These are phyloP conservation scores for Sarocladiaceae sp. DNA, from an alignment of 2,329 filamentous ascomycete genomes.

Conservation along the genomic window DNA sequence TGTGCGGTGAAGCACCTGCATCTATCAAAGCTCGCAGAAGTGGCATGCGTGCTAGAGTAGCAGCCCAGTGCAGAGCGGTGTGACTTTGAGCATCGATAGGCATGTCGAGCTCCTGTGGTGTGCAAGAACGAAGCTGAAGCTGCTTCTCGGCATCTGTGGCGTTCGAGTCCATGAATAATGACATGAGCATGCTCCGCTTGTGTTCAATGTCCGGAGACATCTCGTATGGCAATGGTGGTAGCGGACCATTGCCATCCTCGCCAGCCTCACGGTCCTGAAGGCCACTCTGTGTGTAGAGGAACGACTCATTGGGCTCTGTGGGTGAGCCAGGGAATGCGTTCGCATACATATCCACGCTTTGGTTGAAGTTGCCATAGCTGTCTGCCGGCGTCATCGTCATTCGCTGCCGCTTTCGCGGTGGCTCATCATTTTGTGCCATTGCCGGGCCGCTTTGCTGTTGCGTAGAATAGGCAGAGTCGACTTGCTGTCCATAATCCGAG, in stretches of 20 bases:
- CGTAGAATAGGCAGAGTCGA: slow-evolving; percentile 65
- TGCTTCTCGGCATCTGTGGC: slow-evolving; percentile 66
- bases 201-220: slow-evolving; percentile 62
- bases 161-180: slow-evolving; percentile 70
- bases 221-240: slow-evolving; percentile 59
- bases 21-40: slow-evolving; percentile 75
- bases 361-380: slow-evolving; percentile 40
- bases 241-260: slow-evolving; percentile 49
- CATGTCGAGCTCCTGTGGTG: slow-evolving; percentile 77
- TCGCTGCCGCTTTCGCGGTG: slow-evolving; percentile 72
- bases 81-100: slow-evolving; percentile 86
- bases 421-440: slow-evolving; percentile 56
- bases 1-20: slow-evolving; percentile 78
- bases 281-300: slow-evolving; percentile 55
- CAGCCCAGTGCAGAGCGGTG: slow-evolving; percentile 93
- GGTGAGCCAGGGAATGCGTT: slow-evolving; percentile 60
- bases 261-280: slow-evolving; percentile 35
- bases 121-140: slow-evolving; percentile 69
- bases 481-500: slow-evolving; percentile 68
- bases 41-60: slow-evolving; percentile 79
- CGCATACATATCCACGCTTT: slow-evolving; percentile 39
- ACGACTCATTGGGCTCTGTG: slow-evolving; percentile 75
- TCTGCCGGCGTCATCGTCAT: slow-evolving; percentile 49
- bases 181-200: slow-evolving; percentile 76
- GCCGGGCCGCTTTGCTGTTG: slow-evolving; percentile 33